Evolutionary conservation across 2,329 filamentous ascomycete genomes (phyloP).

Genomic region (Apiospora rasikravindrae): DNA sequence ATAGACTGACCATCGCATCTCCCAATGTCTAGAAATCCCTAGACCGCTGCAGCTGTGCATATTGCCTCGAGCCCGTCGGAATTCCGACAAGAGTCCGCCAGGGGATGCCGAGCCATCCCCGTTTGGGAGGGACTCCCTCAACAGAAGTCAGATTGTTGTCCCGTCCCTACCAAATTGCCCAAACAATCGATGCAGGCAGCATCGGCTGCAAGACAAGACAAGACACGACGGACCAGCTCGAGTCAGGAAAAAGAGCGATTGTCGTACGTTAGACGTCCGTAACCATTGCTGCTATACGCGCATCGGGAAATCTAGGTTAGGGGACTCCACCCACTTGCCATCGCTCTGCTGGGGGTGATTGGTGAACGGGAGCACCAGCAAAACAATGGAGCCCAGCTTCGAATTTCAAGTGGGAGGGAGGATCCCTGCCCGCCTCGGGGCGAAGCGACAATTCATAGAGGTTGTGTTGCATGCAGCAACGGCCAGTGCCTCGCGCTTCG

Average conservation of each 20-base stretch:
- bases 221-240: neutral
- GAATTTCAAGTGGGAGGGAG: neutral
- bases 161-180: neutral
- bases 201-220: neutral
- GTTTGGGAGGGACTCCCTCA: neutral
- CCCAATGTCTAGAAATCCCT: neutral
- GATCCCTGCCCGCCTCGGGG: neutral
- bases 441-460: neutral
- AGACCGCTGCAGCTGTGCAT: neutral
- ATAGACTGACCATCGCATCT: neutral
- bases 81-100: neutral
- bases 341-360: neutral
- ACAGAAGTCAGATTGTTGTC: neutral
- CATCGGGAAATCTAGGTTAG: conserved; percentile 5
- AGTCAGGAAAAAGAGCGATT: neutral
- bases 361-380: neutral
- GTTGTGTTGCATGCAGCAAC: neutral
- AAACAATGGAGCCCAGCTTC: neutral
- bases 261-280: neutral
- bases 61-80: neutral
- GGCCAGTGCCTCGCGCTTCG: conserved; percentile 12
- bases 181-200: neutral
- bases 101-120: conserved; percentile 6
- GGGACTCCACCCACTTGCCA: neutral
- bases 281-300: neutral